These are phyloP conservation scores for Rhynchospora tenuis DNA, from an alignment of 176 grass and related monocot species.

Conservation along the genomic window DNA sequence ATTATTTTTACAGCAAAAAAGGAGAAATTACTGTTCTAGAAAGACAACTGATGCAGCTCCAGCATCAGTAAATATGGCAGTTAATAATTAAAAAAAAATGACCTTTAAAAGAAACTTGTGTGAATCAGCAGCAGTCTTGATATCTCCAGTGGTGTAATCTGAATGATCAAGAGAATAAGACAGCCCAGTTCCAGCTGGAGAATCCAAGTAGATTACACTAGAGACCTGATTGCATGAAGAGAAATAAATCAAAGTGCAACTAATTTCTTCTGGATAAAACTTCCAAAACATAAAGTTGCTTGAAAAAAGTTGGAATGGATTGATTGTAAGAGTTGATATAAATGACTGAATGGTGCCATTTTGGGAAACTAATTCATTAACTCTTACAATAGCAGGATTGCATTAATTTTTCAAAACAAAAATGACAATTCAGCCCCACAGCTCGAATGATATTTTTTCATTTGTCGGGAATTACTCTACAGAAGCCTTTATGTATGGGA, in stretches of 20 bases:
- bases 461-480: neutral
- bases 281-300: neutral
- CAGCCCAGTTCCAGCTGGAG: constrained; percentile 74
- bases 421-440: neutral
- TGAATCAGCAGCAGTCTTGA: constrained; percentile 70
- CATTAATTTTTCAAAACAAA: neutral
- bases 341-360: neutral
- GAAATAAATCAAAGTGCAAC: constrained; percentile 7
- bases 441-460: neutral
- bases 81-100: neutral
- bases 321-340: neutral
- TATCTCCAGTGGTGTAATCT: constrained; percentile 66
- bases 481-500: neutral
- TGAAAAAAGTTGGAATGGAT: neutral
- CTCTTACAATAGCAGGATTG: neutral
- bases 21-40: neutral
- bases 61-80: neutral
- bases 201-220: constrained; percentile 75
- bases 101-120: constrained; percentile 86
- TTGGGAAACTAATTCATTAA: no score
- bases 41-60: neutral
- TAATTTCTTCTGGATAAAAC: neutral
- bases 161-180: constrained; percentile 67
- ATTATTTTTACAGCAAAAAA: neutral
- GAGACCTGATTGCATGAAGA: constrained; percentile 49